Base-by-base conservation (phyloP, 73 alveolate species). In the Tetrahymena elliotti region DNA sequence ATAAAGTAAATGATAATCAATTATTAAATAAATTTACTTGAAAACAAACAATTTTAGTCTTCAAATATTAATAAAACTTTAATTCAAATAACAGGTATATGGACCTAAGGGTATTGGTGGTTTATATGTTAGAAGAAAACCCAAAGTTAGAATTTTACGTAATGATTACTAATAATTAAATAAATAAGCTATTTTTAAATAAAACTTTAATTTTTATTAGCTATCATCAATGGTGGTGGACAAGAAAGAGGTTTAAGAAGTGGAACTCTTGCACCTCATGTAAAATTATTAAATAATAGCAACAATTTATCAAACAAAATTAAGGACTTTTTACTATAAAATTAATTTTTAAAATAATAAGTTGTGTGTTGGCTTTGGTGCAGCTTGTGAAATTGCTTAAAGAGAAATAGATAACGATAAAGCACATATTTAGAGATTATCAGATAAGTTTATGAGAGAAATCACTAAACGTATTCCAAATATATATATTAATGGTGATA, bases 91-190 rank as follows among this genome's bases (percentile, higher is more conserved):
- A 47, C 13, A 68, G 88, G 95, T 99, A 35, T 98, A 99, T 94
- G 99, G 99, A 35, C 99, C 99, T 10, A 99, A 99, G 94, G 99
- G 99, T 27, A 94, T 98, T 22, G 99, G 99, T 11, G 99, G 99
- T 4, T 96, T 99, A 93, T 98, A 96, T 94, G 99, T 99, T 10
- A 97, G 99, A 95, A 96, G 99, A 92, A 98, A 97, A 95, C 99
- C 99, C 24, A 96, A 99, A 96, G 99, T 99, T 16, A 97, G 99
- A 82, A 95, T 99, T 22, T 96, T 95, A 38, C 98, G 99, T 68
- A 68, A 68, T 47, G 5, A 47, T 47, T 8, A 36, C 0, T 68
- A 24, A 22, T 27, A 16, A 6, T 22, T 54, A 54, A 13, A 13
- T 54, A 10, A 40, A 40, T 40, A 40, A 15, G 15, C 8, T 10